Evolutionary conservation across 495 filamentous ascomycete genomes (phyloP), one percentile per base, ranked within the genome.

Genomic region (Penicillium maclennaniae): DNA sequence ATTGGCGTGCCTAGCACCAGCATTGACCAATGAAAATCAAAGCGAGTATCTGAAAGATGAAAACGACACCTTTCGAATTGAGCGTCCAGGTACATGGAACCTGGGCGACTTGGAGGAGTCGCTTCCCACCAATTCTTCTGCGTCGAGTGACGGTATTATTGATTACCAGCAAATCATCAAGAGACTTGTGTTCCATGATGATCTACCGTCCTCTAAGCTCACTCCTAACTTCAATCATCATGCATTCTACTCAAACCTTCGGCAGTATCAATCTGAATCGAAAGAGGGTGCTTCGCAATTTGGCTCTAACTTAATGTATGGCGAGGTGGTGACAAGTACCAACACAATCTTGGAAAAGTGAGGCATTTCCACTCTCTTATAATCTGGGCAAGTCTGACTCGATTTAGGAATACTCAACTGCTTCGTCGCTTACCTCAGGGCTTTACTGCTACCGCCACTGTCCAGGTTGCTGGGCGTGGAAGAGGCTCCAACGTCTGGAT

Each of bases 401-500:
- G 4, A 12, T 14, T 1, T 57, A 91, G 87, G 61, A 98, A 98
- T 65, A 79, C 80, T 4, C 81, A 83, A 16, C 75, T 97, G 25
- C 83, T 96, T 40, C 79, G 84, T 31, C 82, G 77, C 41, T 77
- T 97, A 2, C 89, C 92, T 1, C 83, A 77, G 1, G 95, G 93
- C 14, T 87, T 95, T 56, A 95, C 91, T 4, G 78, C 87, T n/a
- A 87, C 87, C 2, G 95, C 95, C n/a, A 95, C 91, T 3, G 85
- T 86, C 1, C 95, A 98, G 67, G 76, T 97, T 14, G 87, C 91
- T 7, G 95, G 89, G n/a, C 83, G 93, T 39, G 93, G 93, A 17
- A 87, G 93, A 2, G 95, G 95, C 6, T 83, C 77, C 39, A 97
- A 98, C 59, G 88, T 96, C 58, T 98, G 95, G 93, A 84, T 98